Base-by-base conservation (phyloP, 805 yeast genomes). In the Yamadazyma philogaea region DNA sequence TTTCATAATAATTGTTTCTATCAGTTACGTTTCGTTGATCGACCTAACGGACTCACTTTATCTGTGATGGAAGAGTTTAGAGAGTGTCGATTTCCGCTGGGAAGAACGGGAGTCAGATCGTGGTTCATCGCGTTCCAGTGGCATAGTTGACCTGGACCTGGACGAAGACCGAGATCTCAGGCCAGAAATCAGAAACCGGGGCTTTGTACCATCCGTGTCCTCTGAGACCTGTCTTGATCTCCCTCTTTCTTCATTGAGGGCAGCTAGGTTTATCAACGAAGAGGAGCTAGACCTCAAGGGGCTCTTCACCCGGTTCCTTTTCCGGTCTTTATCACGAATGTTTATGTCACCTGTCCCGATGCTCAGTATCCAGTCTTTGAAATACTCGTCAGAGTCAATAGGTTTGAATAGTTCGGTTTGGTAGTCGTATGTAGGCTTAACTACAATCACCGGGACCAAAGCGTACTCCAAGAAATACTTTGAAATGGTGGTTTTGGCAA, bases 391-490 rank as follows among this genome's bases (percentile, higher is more conserved):
- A 7, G 59, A 49, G 20, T 61, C 63, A n/a, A 70, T 54, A 3
- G 71, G 70, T 7, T 44, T 45, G 0, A 51, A 49, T 37, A 70
- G 57, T 26, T 43, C 47, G 42, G 63, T 69, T n/a, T 51, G 49
- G 42, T 61, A 58, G 32, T 58, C 54, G 47, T 68, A 66, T 20
- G 54, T 53, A 1, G 75, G 72, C 47, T 70, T 70, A 3, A 70
- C 74, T 11, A 68, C 56, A 32, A 70, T 68, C 22, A 69, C 74
- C 7, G 75, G 75, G 2, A 70, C 73, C 44, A 68, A 55, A 0
- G 74, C 73, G 50, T 63, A 69, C 51, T 69, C 69, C 33, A 70
- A 53, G 38, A 70, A 69, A 45, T 66, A 63, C 49, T 67, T 65
- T 15, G 72, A 64, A 27, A 67, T 52, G 5, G 72, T 61, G 2